Conservation (phyloP, 495 filamentous ascomycete genomes). For the Penicillium macrosclerotiorum region DNA sequence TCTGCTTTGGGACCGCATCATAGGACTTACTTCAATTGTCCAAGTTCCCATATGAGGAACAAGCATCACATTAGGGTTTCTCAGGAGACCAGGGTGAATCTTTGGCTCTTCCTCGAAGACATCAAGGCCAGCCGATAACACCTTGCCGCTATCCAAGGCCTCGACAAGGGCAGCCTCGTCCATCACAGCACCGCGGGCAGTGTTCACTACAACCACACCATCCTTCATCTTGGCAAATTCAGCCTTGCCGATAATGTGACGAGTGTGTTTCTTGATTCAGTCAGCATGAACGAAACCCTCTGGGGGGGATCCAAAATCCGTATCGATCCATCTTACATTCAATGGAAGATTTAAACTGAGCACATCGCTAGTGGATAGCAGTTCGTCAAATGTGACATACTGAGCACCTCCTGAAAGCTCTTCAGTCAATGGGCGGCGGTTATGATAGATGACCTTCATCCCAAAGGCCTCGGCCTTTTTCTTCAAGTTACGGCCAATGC, state of each 20-base stretch:
- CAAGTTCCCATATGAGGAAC: slow-evolving; percentile 71
- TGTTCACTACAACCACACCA: slow-evolving; percentile 70
- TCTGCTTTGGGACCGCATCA: too few species aligned
- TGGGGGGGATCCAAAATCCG: background rate
- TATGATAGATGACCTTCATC: slow-evolving; percentile 70
- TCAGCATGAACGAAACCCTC: background rate
- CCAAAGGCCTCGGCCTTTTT: slow-evolving; percentile 58
- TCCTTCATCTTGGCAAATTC: slow-evolving; percentile 70
- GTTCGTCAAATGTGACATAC: slow-evolving; percentile 67
- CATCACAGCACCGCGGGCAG: slow-evolving; percentile 66
- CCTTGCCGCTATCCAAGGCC: slow-evolving; percentile 59
- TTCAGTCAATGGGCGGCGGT: slow-evolving; percentile 51
- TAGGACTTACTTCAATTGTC: slow-evolving; percentile 55
- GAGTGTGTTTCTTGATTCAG: slow-evolving; percentile 53
- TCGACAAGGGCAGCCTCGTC: slow-evolving; percentile 68
- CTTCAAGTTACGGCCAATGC: slow-evolving; percentile 67
- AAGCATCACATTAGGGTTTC: slow-evolving; percentile 59
- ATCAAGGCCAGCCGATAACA: slow-evolving; percentile 61
- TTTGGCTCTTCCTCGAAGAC: slow-evolving; percentile 70
- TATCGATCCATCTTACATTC: slow-evolving; percentile 57
- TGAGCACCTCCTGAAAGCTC: slow-evolving; percentile 59
- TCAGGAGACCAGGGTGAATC: slow-evolving; percentile 59
- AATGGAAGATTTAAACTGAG: slow-evolving; percentile 74
- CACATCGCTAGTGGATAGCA: slow-evolving; percentile 66
- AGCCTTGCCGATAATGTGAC: slow-evolving; percentile 60